Evolutionary conservation across 805 yeast species (phyloP).

Genomic region (Danielia reshetovae): DNA sequence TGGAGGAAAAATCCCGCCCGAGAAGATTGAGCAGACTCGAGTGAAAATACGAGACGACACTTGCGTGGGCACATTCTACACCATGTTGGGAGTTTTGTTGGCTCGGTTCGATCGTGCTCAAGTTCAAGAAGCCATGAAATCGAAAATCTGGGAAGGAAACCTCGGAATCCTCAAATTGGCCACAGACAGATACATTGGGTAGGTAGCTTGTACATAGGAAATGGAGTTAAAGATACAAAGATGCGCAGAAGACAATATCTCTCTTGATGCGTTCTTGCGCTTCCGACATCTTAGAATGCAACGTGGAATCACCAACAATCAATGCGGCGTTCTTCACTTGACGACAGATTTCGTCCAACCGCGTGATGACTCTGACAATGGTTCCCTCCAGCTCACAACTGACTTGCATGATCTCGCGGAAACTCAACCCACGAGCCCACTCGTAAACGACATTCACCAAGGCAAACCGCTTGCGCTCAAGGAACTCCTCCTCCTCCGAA

Average conservation of each 20-base stretch:
- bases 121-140: slow-evolving; percentile 17
- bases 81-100: slow-evolving; percentile 33
- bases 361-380: slow-evolving; percentile 90
- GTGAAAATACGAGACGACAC: slow-evolving; percentile 19
- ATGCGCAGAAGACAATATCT: slow-evolving; percentile 96
- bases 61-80: slow-evolving; percentile 34
- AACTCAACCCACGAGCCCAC: slow-evolving; percentile 95
- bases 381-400: slow-evolving; percentile 94
- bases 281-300: slow-evolving; percentile 82
- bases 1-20: slow-evolving; percentile 12
- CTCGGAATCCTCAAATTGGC: slow-evolving; percentile 28
- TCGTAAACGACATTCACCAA: slow-evolving; percentile 92
- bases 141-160: slow-evolving; percentile 10
- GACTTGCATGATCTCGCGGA: slow-evolving; percentile 84
- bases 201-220: not conserved
- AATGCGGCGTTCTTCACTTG: slow-evolving; percentile 92
- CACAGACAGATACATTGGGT: slow-evolving; percentile 1
- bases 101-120: slow-evolving; percentile 24
- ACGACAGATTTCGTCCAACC: slow-evolving; percentile 92
- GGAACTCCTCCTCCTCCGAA: slow-evolving; percentile 78
- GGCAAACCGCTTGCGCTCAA: slow-evolving; percentile 82
- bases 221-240: slow-evolving; percentile 62
- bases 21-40: slow-evolving; percentile 3
- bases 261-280: slow-evolving; percentile 95
- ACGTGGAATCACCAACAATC: slow-evolving; percentile 88